These are phyloP conservation scores for Hyphopichia burtonii DNA, from an alignment of 1,139 yeast species.

Conservation along the genomic window DNA sequence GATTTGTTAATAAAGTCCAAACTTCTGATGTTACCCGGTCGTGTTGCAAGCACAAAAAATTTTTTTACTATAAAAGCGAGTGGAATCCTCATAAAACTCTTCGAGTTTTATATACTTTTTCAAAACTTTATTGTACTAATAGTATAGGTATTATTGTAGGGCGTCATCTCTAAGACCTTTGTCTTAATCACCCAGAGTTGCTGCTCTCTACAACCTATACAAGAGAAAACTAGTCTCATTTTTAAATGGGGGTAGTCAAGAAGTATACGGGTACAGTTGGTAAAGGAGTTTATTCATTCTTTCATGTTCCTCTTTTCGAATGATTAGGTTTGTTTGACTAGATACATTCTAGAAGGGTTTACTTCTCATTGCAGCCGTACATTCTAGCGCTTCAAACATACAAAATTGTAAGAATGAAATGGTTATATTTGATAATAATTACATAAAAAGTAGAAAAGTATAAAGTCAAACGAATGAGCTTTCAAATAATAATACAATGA, in stretches of 20 bases:
- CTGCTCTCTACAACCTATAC: conserved; percentile 56
- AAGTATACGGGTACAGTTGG: conserved; percentile 42
- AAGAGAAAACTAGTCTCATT: conserved; percentile 41
- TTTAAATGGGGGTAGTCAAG: conserved; percentile 36
- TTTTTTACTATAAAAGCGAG: conserved; percentile 1
- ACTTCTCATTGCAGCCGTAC: conserved; percentile 31
- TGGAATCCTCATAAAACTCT: conserved; percentile 7
- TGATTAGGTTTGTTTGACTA: conserved; percentile 7
- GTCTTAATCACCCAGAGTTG: conserved; percentile 32
- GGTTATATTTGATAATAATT: neutral
- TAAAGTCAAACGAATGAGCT: neutral
- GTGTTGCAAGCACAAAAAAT: neutral
- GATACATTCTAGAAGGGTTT: conserved; percentile 4
- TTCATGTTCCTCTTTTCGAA: conserved; percentile 7
- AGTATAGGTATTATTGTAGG: conserved; percentile 57
- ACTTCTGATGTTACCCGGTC: neutral
- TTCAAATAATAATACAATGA: neutral
- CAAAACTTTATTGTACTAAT: conserved; percentile 43
- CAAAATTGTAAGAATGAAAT: neutral
- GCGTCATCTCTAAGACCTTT: conserved; percentile 31
- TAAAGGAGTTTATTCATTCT: conserved; percentile 7
- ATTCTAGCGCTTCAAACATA: conserved; percentile 50
- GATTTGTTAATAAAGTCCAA: too few relatives aligned
- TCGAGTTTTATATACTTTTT: conserved; percentile 1
- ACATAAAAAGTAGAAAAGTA: neutral